Evolutionary conservation across 129 eudicot species (phyloP), one percentile per base, ranked within the genome.

Genomic region (Tanacetum coccineum): DNA sequence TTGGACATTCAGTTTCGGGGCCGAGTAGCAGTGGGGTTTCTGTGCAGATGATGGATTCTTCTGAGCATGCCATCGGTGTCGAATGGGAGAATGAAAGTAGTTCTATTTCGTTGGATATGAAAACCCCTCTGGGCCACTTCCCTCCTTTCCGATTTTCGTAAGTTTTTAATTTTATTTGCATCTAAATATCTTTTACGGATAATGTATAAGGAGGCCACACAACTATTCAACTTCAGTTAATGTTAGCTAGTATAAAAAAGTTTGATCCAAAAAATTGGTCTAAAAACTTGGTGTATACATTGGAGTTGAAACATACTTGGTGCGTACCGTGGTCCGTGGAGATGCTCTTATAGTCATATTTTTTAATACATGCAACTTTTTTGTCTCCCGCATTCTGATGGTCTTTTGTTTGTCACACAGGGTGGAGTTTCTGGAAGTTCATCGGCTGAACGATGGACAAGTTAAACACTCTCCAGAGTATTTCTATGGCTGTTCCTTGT

Each of bases 111-210:
- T 70, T 94, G 82, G 99, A 94, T 78, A 76, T 89, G 79, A 94
- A 87, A 76, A 94, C 99, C 62, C 99, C 99, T 65, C 68, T 94
- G 76, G 81, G 90, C 68, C 99, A 89, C 70, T 94, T 89, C 74
- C 99, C 99, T 66, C 99, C 99, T 6, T 89, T 94, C 64, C 97
- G 97, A 57, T 94, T 89, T 70, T 89, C 90, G 97, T 94, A 82
- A 83, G 99, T 79, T 47, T 13, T 74, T 72, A 59, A 58, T 62
- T 67, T 56, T 28, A 3, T 9, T 18, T 52, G 8, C 13, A 52
- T 52, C 20, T 52, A 17, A 52, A 11, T 20, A 46, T 64, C 55
- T 32, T 32, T 0, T 32, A 5, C 8, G 39, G 39, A 6, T 32
- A 32, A 32, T 32, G 39, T 32, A 0, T 32, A 32, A 5, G 39